Conservation (phyloP, 176 grass and related monocot genomes). For the Phoenix roebelenii region DNA sequence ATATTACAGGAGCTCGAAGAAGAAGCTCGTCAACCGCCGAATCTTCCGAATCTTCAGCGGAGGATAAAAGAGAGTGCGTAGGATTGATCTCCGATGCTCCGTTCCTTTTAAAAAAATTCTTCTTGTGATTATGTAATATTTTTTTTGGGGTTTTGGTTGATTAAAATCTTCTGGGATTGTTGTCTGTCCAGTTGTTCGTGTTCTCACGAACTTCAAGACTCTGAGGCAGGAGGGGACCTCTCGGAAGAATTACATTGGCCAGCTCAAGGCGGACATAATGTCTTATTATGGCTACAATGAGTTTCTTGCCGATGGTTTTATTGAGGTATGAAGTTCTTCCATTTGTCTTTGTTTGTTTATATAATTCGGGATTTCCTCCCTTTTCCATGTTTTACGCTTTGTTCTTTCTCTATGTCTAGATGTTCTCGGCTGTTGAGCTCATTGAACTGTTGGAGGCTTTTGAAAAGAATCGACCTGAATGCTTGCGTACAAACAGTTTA, state of each 20-base stretch:
- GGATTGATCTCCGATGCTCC: not conserved
- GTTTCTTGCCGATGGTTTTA: conserved; percentile 70
- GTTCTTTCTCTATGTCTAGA: conserved; percentile 29
- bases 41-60: conserved; percentile 73
- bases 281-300: conserved; percentile 93
- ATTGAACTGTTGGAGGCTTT: conserved; percentile 86
- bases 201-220: conserved; percentile 78
- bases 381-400: not conserved
- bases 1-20: conserved; percentile 62
- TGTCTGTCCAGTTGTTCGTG: conserved; percentile 72
- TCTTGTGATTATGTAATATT: conserved; percentile 1
- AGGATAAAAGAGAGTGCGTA: conserved; percentile 90
- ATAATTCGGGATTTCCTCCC: not conserved
- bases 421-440: conserved; percentile 84
- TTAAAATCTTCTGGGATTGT: conserved; percentile 10
- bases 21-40: conserved; percentile 59
- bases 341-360: too few relatives aligned
- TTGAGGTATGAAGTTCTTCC: conserved; percentile 41
- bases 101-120: not conserved
- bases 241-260: conserved; percentile 74
- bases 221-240: conserved; percentile 67
- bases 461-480: conserved; percentile 91
- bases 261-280: conserved; percentile 84
- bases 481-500: conserved; percentile 77
- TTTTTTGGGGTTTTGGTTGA: too few relatives aligned